Conservation (phyloP, 352 stramenopile species). For the Pythium folliculosum region DNA sequence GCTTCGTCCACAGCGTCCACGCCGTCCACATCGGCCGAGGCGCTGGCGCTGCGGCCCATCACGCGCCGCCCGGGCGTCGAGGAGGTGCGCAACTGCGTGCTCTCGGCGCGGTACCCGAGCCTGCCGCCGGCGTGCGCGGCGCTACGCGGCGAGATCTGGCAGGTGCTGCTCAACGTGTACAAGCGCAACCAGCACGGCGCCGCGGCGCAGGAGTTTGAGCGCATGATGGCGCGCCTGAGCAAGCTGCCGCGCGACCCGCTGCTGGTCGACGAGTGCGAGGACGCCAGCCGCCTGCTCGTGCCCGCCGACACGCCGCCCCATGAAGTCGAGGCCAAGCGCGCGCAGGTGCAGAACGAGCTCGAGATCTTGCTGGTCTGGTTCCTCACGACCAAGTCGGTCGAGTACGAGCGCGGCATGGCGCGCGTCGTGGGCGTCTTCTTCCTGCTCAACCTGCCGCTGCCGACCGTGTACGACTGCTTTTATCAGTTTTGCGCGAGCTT, state of each 20-base stretch:
- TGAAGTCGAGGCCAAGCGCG: constrained; percentile 25
- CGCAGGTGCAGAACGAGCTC: constrained; percentile 56
- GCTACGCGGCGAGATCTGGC: constrained; percentile 76
- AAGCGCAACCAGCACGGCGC: constrained; percentile 75
- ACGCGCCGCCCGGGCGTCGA: constrained; percentile 76
- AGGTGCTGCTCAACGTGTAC: constrained; percentile 81
- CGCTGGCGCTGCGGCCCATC: constrained; percentile 42
- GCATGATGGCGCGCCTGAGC: constrained; percentile 60
- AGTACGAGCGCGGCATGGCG: constrained; percentile 74
- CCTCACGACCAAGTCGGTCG: constrained; percentile 77
- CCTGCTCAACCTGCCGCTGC: constrained; percentile 62
- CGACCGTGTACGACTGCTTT: constrained; percentile 86
- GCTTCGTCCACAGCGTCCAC: constrained; percentile 3
- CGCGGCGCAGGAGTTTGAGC: constrained; percentile 71
- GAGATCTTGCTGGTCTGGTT: constrained; percentile 83
- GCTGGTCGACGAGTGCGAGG: constrained; percentile 55
- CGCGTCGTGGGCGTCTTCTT: constrained; percentile 78
- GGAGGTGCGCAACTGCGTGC: constrained; percentile 64
- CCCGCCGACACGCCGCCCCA: background rate
- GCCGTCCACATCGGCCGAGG: constrained; percentile 7
- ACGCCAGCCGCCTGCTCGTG: constrained; percentile 45
- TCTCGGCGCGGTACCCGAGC: constrained; percentile 47
- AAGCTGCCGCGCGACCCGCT: constrained; percentile 68
- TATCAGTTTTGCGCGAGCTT: constrained; percentile 83
- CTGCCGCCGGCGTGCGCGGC: constrained; percentile 51